Evolutionary conservation across 73 alveolate genomes (phyloP), one percentile per base, ranked within the genome.

Genomic region (Paramecium octaurelia): DNA sequence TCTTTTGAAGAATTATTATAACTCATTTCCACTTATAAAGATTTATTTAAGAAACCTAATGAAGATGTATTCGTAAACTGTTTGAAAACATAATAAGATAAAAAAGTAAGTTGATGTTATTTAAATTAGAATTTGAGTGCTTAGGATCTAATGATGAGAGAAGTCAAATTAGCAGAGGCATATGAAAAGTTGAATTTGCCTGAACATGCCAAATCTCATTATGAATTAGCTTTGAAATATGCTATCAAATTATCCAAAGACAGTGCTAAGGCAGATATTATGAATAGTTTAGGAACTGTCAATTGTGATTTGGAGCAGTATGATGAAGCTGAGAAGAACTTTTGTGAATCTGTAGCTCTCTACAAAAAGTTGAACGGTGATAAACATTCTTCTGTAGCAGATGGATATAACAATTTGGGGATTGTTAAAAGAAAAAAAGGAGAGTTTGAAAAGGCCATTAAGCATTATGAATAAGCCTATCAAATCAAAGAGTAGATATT

Each of bases 141-240:
- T 7, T 40, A 73, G 38, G 87, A 73, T 73, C 20, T 73, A 29
- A 73, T 73, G 87, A 20, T 73, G 59, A 73, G 87, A 38, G 87
- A 73, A 38, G 59, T 73, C 46, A 73, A 73, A 40, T 35, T 73
- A 36, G 87, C 87, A 4, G 87, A 73, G n/a, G 87, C 87, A 1
- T 73, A 73, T 73, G 87, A 73, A 73, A 73, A 73, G 18, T 43
- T 73, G 27, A 73, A 73, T 18, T 24, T 73, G 35, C 57, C 87
- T 12, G 87, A 73, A 73, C 87, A 73, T 73, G 87, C 87, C n/a
- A 73, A 73, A 38, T 73, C 87, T 16, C 87, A 73, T 40, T 73
- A 36, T 73, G 87, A 73, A 73, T 36, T 36, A 34, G 87, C 87
- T 6, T 18, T 73, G 4, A 73, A 40, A 73, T 73, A 73, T 73